A percentile compares a stretch with the other conserved stretches of the same genome.
Evolutionary conservation across 129 eudicot species (phyloP).

Genomic region (Flaveria bidentis): DNA sequence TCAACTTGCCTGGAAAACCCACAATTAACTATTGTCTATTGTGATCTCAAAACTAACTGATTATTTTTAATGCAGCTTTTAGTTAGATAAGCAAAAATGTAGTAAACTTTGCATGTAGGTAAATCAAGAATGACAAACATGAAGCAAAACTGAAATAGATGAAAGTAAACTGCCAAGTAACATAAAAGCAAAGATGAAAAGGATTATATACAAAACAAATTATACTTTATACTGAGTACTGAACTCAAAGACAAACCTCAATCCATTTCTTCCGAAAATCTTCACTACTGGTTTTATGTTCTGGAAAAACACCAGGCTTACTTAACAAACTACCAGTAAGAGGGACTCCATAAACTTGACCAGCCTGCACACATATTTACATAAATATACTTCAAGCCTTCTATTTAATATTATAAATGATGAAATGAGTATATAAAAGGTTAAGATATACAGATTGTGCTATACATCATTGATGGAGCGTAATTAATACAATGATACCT

Average conservation of each 20-base stretch:
- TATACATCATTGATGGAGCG: constrained; percentile 20
- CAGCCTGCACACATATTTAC: constrained; percentile 58
- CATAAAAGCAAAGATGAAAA: not conserved
- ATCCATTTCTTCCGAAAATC: constrained; percentile 92
- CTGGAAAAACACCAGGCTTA: constrained; percentile 77
- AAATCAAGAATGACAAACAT: not conserved
- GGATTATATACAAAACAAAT: not conserved
- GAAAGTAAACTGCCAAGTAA: not conserved
- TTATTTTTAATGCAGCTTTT: constrained; percentile 2
- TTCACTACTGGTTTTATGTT: constrained; percentile 78
- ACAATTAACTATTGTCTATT: not conserved
- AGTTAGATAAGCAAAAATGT: not conserved
- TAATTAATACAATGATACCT: constrained; percentile 60
- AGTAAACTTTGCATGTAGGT: not conserved
- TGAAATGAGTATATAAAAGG: not conserved
- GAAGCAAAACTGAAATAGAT: not conserved
- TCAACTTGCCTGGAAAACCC: constrained; percentile 1
- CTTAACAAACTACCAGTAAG: constrained; percentile 75
- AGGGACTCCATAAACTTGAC: constrained; percentile 98
- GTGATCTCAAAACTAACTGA: not conserved
- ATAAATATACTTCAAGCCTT: constrained; percentile 21
- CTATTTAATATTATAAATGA: constrained; percentile 7
- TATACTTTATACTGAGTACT: not conserved
- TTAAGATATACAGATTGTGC: not conserved
- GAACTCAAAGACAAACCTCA: constrained; percentile 62